Evolutionary conservation across 805 yeast genomes (phyloP).

Genomic region (Candida namnaoensis): DNA sequence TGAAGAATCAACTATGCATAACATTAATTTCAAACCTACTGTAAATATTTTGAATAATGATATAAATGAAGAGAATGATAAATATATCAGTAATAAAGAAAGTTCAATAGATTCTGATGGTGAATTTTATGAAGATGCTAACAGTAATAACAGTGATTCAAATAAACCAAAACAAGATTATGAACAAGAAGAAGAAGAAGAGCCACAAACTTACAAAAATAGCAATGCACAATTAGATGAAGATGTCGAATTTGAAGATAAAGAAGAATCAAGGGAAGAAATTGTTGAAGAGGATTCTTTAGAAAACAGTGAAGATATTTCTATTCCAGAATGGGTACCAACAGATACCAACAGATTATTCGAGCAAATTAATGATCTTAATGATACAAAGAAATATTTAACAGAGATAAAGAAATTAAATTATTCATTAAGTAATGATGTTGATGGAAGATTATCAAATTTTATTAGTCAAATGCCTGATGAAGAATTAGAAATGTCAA

Average conservation of each 20-base stretch:
- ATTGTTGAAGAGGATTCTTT: no score
- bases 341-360: conserved; percentile 20
- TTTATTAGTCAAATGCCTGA: conserved; percentile 66
- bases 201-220: no score
- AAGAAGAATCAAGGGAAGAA: no score
- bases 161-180: no score
- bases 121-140: no score
- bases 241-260: no score
- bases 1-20: conserved; percentile 20
- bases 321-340: conserved; percentile 12
- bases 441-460: conserved; percentile 54
- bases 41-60: no score
- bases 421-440: conserved; percentile 44
- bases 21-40: not conserved
- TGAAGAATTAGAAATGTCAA: conserved; percentile 57
- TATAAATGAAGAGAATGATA: not conserved
- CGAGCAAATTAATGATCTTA: conserved; percentile 19
- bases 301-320: no score
- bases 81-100: not conserved
- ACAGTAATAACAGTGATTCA: no score
- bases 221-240: no score
- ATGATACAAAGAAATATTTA: conserved; percentile 20
- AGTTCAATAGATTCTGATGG: no score
- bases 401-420: conserved; percentile 10
- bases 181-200: no score